Base-by-base conservation (phyloP, 345 rosid species). In the Odontarrhena argentea region DNA sequence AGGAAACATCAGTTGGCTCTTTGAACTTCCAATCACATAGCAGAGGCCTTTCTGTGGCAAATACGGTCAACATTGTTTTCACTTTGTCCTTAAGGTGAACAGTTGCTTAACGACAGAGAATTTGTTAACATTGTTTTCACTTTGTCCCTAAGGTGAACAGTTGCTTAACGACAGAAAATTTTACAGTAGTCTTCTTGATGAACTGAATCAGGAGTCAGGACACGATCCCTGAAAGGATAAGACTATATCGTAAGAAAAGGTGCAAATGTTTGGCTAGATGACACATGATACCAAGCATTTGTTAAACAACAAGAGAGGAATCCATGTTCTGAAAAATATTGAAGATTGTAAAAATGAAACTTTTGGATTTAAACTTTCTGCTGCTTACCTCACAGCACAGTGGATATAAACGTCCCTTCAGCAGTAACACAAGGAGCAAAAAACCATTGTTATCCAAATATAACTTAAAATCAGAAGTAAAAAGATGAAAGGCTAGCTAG, bases 361-460 rank as follows among this genome's bases (percentile, higher is more conserved):
- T 64, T 81, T 82, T 0, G 80, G 22, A 55, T 59, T 72, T 78
- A 55, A 50, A 49, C 48, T 53, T 68, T 61, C 40, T 77, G 74
- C 60, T 73, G 53, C 79, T 69, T 64, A 69, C 77, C 63, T 77
- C 86, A 53, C 85, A 91, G 74, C 91, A 91, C 70, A 82, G 55
- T 79, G 77, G 60, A 94, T 60, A 70, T 87, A 94, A 26, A 78
- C 82, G 47, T 79, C 70, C 87, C 97, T 93, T 70, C 69, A 81
- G 66, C 25, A 18, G 22, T 18, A 18, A 18, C 22, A 18, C 1
- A 18, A 18, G 22, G 22, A 18, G 22, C 22, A 18, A 18, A 18
- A 18, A 18, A 18, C 22, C 1, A 18, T 18, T 18, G 22, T 18
- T 18, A 18, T 18, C 22, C 22, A 18, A 18, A 18, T 18, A 18